These are phyloP conservation scores for Ormosia semicastrata DNA, from an alignment of 306 rosid species.

Conservation along the genomic window DNA sequence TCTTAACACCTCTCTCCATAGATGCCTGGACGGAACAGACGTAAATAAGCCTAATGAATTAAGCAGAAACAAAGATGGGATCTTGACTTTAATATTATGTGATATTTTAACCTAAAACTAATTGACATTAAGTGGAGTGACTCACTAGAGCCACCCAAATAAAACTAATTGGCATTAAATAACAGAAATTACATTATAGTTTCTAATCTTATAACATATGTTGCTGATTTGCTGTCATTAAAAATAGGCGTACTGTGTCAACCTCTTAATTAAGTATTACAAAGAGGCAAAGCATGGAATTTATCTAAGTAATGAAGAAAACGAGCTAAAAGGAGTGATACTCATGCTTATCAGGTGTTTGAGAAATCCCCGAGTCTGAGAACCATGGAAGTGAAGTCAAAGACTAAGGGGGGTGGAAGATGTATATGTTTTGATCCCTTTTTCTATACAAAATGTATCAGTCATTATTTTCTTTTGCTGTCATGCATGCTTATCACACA, in stretches of 20 bases:
- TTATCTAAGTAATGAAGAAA: conserved; percentile 72
- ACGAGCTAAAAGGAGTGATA: conserved; percentile 55
- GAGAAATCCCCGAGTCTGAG: conserved; percentile 57
- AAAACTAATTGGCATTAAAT: no score
- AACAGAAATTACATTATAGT: no score
- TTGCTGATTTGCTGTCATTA: conserved; percentile 28
- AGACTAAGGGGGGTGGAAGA: conserved; percentile 90
- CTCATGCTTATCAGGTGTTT: conserved; percentile 44
- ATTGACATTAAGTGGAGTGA: no score
- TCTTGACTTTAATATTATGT: no score
- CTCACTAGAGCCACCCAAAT: no score
- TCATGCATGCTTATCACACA: conserved; percentile 53
- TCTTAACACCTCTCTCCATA: no score
- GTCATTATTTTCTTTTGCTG: conserved; percentile 82
- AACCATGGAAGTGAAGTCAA: conserved; percentile 65
- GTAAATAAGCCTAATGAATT: no score
- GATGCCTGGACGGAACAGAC: no score
- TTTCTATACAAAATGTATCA: conserved; percentile 72
- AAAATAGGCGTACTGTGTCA: conserved; percentile 86
- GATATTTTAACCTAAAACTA: no score
- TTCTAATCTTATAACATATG: no score
- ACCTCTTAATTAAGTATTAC: conserved; percentile 82
- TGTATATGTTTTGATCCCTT: conserved; percentile 96
- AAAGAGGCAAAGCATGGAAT: conserved; percentile 91
- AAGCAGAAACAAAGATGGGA: no score